phyloP scores from a whole-genome alignment of 2,329 filamentous ascomycete genomes.

The Venturia pyrina region DNA sequence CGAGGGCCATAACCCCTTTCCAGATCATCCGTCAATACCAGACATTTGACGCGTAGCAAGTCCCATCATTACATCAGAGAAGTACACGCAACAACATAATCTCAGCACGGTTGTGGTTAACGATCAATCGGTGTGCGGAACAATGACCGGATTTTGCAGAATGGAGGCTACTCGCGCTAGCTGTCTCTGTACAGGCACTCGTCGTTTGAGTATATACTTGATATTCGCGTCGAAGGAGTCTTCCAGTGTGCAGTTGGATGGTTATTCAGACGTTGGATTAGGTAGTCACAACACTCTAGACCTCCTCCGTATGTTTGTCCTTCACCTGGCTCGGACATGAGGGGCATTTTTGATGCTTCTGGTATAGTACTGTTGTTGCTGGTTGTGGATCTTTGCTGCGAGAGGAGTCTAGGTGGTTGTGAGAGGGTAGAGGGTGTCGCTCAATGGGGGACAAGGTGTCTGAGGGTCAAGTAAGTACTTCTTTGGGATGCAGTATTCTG shows the following conservation, averaged over 20 bases:
- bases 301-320: conserved; percentile 41
- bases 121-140: too few relatives aligned
- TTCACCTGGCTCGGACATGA: conserved; percentile 37
- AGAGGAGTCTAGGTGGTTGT: conserved; percentile 27
- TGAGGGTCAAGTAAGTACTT: conserved; percentile 15
- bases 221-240: conserved; percentile 20
- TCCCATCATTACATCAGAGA: too few relatives aligned
- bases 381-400: conserved; percentile 13
- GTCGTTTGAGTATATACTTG: conserved; percentile 15
- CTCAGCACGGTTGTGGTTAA: too few relatives aligned
- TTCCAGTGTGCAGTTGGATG: conserved; percentile 17
- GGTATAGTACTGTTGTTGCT: conserved; percentile 14
- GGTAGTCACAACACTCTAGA: conserved; percentile 39
- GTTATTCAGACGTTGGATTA: conserved; percentile 29
- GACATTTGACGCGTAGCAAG: too few relatives aligned
- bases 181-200: too few relatives aligned
- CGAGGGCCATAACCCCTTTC: too few relatives aligned
- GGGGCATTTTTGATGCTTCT: conserved; percentile 32
- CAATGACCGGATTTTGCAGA: too few relatives aligned
- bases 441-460: conserved; percentile 38
- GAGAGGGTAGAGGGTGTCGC: conserved; percentile 36
- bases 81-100: too few relatives aligned
- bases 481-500: not conserved
- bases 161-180: too few relatives aligned
- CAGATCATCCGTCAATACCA: too few relatives aligned